phyloP scores from a whole-genome alignment of 2,329 filamentous ascomycete species.

The Talaromyces sp. region DNA sequence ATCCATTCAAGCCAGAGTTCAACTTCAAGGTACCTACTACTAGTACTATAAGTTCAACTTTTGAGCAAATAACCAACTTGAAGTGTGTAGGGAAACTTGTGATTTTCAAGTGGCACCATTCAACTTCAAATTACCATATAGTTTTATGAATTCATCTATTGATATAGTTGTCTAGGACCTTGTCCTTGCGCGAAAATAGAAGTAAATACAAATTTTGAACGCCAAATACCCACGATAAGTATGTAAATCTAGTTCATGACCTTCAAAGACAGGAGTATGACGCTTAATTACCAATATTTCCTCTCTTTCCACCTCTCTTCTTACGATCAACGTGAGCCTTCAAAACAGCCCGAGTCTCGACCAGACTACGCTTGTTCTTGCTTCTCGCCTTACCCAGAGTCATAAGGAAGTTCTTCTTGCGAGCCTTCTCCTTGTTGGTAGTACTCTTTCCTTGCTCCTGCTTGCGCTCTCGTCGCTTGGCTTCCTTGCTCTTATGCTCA shows the following conservation, averaged over 20 bases:
- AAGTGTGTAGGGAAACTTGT: too few species aligned
- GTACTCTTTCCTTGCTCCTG: slow-evolving; percentile 88
- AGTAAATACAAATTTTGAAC: neutral
- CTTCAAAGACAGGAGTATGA: neutral
- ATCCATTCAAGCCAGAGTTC: too few species aligned
- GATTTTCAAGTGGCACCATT: too few species aligned
- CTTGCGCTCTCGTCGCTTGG: slow-evolving; percentile 84
- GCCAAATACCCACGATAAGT: neutral
- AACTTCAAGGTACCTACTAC: too few species aligned
- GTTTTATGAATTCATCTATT: too few species aligned
- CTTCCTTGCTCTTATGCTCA: slow-evolving; percentile 84
- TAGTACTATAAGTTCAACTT: too few species aligned
- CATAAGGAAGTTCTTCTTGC: slow-evolving; percentile 99
- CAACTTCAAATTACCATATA: too few species aligned
- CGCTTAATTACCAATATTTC: slow-evolving; percentile 57
- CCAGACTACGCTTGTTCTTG: slow-evolving; percentile 92
- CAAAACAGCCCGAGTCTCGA: slow-evolving; percentile 79
- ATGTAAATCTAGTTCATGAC: neutral
- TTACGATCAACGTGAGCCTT: slow-evolving; percentile 79
- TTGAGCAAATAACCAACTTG: too few species aligned
- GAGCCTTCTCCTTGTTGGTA: slow-evolving; percentile 94
- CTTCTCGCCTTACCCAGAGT: slow-evolving; percentile 92
- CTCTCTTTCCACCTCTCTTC: slow-evolving; percentile 80
- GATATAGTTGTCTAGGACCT: too few species aligned
- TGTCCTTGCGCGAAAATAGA: neutral